Base-by-base conservation (phyloP, 108 stramenopile genomes). In the Nitzschia sp. region DNA sequence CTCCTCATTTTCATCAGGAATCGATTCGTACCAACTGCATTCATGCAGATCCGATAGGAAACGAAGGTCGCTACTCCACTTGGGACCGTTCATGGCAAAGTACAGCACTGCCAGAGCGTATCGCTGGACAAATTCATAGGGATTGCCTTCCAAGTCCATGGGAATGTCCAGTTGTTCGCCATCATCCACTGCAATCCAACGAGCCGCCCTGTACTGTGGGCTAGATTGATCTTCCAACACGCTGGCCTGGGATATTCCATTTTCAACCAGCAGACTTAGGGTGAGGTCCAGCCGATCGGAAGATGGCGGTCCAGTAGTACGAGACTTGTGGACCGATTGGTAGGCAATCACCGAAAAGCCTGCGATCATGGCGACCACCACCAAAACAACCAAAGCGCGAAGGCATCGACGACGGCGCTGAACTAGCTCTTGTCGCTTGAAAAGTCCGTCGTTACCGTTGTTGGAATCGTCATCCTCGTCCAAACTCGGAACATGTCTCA, bases 151-250 rank as follows among this genome's bases (percentile, higher is more conserved):
- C 26, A 36, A 25, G 24, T 4, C 47, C 1, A 28, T 6, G 53
- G 70, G 70, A 23, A 78, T 45, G 21, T 46, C 60, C 4, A 80
- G 15, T 3, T 65, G 58, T 26, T 68, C 67, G 5, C 2, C 38
- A 63, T 83, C 82, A 9, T 72, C 68, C 8, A 70, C 32, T 26
- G 83, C 83, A 33, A 84, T 58, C 83, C 83, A 84, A 9, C 38
- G 26, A 23, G 69, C 79, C 9, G 83, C 83, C 35, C 38, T 35
- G 45, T 68, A 77, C 53, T 84, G 83, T 18, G 83, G 76, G 13
- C 68, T 69, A 6, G 30, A 42, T 36, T 48, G 27, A 6, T 64
- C 64, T 1, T 49, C 30, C 47, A 83, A 59, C 17, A 57, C 51
- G 21, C 58, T 45, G 2, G 11, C 17, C 6, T 45, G 32, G 17